A percentile compares a stretch with the other conserved stretches of the same genome.
Evolutionary conservation across 768 basidiomycete species (phyloP).

Genomic region (Boletus patriciae): DNA sequence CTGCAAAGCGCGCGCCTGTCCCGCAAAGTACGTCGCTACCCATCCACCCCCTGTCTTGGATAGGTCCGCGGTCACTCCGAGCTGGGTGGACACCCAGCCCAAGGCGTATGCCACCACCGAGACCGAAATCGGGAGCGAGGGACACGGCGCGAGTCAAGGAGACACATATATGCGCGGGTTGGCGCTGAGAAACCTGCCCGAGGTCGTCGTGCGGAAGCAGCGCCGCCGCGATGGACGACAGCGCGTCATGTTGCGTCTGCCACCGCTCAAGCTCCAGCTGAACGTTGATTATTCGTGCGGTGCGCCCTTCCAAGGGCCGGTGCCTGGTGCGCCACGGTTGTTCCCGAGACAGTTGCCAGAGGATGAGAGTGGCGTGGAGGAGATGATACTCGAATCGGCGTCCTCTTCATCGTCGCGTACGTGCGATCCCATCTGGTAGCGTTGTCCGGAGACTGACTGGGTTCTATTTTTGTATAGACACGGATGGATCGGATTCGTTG

Average conservation of each 20-base stretch:
- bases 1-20: constrained; percentile 41
- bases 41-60: constrained; percentile 16
- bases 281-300: not conserved
- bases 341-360: constrained; percentile 27
- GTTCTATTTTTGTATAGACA: constrained; percentile 2
- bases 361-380: constrained; percentile 21
- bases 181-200: constrained; percentile 6
- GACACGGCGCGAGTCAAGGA: not conserved
- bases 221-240: not conserved
- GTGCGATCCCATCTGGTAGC: not conserved
- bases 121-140: no score
- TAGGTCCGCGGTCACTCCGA: constrained; percentile 37
- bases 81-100: constrained; percentile 7
- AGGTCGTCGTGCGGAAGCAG: not conserved
- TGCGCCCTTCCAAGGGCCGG: not conserved
- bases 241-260: constrained; percentile 9
- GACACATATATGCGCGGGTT: constrained; percentile 15
- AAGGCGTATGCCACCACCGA: not conserved
- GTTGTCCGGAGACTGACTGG: not conserved
- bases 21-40: constrained; percentile 38
- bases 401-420: constrained; percentile 15
- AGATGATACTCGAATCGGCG: constrained; percentile 5
- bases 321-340: constrained; percentile 29
- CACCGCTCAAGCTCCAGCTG: constrained; percentile 10
- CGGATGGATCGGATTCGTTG: constrained; percentile 4